These are phyloP conservation scores for Prunus persica DNA, from an alignment of 306 rosid genomes.

Conservation along the genomic window Prunus_persica_NCBIv2 NC_034014.1:4219501-4220000, in stretches of 20 bases:
- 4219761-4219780: constrained; percentile 82
- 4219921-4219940: background rate
- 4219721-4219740: constrained; percentile 74
- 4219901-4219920: background rate
- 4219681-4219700: constrained; percentile 73
- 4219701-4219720: constrained; percentile 68
- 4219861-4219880: constrained; percentile 81
- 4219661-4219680: constrained; percentile 95
- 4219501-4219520: background rate
- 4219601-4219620: constrained; percentile 7
- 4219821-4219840: constrained; percentile 67
- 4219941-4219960: background rate
- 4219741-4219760: constrained; percentile 84
- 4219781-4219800: constrained; percentile 82
- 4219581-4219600: background rate
- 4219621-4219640: constrained; percentile 54
- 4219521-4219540: background rate
- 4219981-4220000: background rate
- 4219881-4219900: background rate
- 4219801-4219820: constrained; percentile 79
- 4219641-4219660: constrained; percentile 95
- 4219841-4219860: constrained; percentile 67
- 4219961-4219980: background rate
- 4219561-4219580: background rate
- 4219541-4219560: constrained; percentile 3